Conservation (phyloP, 345 rosid genomes). For the Anastatica hierochuntica region DNA sequence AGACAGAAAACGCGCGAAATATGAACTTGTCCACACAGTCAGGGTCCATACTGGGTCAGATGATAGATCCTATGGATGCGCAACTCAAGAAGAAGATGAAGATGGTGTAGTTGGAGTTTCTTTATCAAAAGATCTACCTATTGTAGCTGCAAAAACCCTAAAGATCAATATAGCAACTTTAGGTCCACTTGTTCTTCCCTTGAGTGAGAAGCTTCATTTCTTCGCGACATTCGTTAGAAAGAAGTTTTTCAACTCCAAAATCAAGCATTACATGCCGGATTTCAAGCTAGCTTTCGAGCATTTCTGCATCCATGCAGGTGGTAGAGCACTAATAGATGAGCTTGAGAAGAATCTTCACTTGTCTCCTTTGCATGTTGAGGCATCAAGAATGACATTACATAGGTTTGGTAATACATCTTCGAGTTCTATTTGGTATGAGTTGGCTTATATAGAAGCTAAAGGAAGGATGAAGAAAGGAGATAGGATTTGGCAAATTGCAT, state of each 20-base stretch:
- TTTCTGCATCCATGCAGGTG: conserved; percentile 60
- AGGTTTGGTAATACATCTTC: conserved; percentile 58
- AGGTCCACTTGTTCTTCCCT: conserved; percentile 56
- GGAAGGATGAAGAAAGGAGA: conserved; percentile 50
- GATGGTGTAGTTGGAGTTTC: conserved; percentile 31
- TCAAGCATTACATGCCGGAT: conserved; percentile 33
- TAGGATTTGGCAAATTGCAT: conserved; percentile 54
- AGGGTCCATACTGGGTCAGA: conserved; percentile 53
- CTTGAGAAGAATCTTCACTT: conserved; percentile 45
- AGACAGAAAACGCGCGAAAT: conserved; percentile 35
- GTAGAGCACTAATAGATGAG: conserved; percentile 50
- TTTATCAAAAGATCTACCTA: conserved; percentile 50
- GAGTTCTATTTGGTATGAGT: conserved; percentile 54
- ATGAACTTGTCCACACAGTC: conserved; percentile 42
- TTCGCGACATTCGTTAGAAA: conserved; percentile 28
- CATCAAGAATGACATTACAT: conserved; percentile 55
- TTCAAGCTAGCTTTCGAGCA: conserved; percentile 63
- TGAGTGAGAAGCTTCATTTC: conserved; percentile 46
- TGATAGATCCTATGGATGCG: conserved; percentile 40
- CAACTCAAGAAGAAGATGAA: conserved; percentile 46
- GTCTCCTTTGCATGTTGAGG: conserved; percentile 42
- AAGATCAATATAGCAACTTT: conserved; percentile 56
- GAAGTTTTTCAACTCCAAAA: conserved; percentile 32
- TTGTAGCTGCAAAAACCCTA: conserved; percentile 52
- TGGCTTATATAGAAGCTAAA: conserved; percentile 47